Evolutionary conservation across 2,329 filamentous ascomycete genomes (phyloP).

Genomic region (Penicillium vulpinum): DNA sequence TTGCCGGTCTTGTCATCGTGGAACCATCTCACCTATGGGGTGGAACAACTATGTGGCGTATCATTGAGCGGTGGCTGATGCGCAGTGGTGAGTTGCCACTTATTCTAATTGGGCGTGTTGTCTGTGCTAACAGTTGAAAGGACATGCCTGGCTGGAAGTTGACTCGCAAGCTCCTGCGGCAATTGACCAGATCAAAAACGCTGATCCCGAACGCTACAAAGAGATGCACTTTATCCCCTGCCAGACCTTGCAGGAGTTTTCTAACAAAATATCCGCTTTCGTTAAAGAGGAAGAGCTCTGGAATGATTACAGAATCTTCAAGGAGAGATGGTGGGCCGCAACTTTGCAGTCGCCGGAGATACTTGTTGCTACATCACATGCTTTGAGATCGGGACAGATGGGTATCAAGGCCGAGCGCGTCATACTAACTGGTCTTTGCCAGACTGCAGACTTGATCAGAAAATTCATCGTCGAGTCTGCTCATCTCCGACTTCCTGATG

Average conservation of each 20-base stretch:
- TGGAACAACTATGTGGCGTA: neutral
- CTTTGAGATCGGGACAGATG: neutral
- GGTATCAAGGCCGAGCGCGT: neutral
- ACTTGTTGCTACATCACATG: neutral
- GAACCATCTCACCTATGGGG: slow-evolving; percentile 4
- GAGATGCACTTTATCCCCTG: neutral
- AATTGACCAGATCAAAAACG: neutral
- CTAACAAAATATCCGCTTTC: neutral
- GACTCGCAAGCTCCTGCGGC: slow-evolving; percentile 4
- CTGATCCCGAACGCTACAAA: slow-evolving; percentile 1
- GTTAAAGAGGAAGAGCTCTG: neutral
- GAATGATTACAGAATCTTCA: slow-evolving; percentile 1
- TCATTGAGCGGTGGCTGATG: slow-evolving; percentile 4
- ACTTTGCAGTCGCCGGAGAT: slow-evolving; percentile 3
- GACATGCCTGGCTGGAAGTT: slow-evolving; percentile 3
- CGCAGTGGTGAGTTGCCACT: neutral
- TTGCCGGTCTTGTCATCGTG: slow-evolving; percentile 1
- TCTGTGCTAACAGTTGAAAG: neutral
- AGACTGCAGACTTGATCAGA: slow-evolving; percentile 1
- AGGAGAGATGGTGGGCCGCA: neutral
- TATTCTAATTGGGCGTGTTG: neutral
- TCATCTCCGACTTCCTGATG: neutral
- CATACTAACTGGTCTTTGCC: neutral
- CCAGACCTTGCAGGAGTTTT: neutral
- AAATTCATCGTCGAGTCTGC: slow-evolving; percentile 2